These are phyloP conservation scores for Gyromitra esculenta DNA, from an alignment of 2,329 filamentous ascomycete species.

Conservation along the genomic window DNA sequence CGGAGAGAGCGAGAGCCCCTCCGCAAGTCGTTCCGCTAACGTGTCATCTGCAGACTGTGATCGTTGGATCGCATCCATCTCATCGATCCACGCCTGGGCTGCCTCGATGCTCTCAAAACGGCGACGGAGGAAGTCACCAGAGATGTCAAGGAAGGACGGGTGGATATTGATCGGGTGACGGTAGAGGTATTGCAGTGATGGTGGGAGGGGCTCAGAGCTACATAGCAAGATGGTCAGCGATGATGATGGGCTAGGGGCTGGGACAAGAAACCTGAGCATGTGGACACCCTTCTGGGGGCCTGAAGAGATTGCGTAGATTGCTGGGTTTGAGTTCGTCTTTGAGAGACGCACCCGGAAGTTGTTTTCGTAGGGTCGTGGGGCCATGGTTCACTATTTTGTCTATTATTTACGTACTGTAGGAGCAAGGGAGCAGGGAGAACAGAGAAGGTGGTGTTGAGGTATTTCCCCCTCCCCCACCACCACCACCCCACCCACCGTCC, in stretches of 20 bases:
- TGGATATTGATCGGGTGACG: slow-evolving; percentile 61
- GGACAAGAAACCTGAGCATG: slow-evolving; percentile 44
- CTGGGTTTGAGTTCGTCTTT: slow-evolving; percentile 29
- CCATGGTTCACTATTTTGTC: slow-evolving; percentile 35
- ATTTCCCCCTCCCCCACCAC: neutral
- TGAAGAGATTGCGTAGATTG: slow-evolving; percentile 53
- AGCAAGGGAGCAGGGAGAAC: neutral
- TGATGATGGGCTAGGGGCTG: neutral
- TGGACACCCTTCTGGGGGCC: slow-evolving; percentile 54
- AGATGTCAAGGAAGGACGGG: slow-evolving; percentile 61
- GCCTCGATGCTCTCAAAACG: slow-evolving; percentile 63
- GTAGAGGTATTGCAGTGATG: slow-evolving; percentile 61
- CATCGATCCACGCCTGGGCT: slow-evolving; percentile 59
- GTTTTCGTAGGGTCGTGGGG: slow-evolving; percentile 52
- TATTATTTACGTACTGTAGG: neutral
- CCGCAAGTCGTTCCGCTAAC: slow-evolving; percentile 34
- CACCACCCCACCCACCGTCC: neutral
- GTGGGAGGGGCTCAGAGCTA: slow-evolving; percentile 62
- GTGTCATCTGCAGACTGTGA: slow-evolving; percentile 25
- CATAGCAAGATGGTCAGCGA: neutral
- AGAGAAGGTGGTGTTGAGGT: neutral
- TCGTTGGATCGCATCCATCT: slow-evolving; percentile 42
- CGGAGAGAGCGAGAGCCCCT: slow-evolving; percentile 10
- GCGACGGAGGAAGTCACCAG: slow-evolving; percentile 62
- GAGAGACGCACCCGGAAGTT: slow-evolving; percentile 49